phyloP scores from a whole-genome alignment of 176 grass and related monocot genomes.

The Oryza brachyantha region DNA sequence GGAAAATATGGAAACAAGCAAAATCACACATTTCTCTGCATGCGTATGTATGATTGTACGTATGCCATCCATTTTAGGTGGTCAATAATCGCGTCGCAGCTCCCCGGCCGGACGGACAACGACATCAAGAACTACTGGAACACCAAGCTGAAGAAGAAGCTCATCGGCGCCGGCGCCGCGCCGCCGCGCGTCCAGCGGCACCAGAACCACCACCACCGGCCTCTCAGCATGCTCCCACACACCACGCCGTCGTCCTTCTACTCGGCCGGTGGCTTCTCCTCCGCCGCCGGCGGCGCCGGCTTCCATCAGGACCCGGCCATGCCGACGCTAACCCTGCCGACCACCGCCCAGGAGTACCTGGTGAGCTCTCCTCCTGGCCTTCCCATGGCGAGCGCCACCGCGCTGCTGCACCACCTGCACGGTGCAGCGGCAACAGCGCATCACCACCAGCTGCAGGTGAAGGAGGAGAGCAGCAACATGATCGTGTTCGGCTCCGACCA shows the following conservation, averaged over 20 bases:
- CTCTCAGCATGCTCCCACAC: too few relatives aligned
- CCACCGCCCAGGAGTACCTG: slow-evolving; percentile 20
- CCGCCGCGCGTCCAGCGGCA: slow-evolving; percentile 33
- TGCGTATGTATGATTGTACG: too few relatives aligned
- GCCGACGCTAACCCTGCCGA: slow-evolving; percentile 7
- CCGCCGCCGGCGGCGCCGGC: neutral
- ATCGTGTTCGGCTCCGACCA: slow-evolving; percentile 74
- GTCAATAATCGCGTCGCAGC: slow-evolving; percentile 90
- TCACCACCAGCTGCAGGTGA: slow-evolving; percentile 28
- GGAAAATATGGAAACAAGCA: neutral
- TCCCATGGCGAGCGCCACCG: neutral
- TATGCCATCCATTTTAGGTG: slow-evolving; percentile 48
- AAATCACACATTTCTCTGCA: neutral
- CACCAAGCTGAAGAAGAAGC: slow-evolving; percentile 93
- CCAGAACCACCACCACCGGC: neutral
- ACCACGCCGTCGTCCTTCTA: too few relatives aligned
- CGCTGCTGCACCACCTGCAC: slow-evolving; percentile 5
- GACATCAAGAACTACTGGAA: slow-evolving; percentile 99
- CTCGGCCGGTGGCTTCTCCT: slow-evolving; percentile 45
- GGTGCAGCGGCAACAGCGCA: neutral
- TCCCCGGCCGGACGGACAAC: slow-evolving; percentile 82
- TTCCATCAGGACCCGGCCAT: slow-evolving; percentile 14
- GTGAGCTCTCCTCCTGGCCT: neutral
- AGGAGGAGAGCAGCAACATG: slow-evolving; percentile 57
- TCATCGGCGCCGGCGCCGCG: slow-evolving; percentile 9